phyloP scores from a whole-genome alignment of 441 rosid species.

The Aleurites moluccanus region DNA sequence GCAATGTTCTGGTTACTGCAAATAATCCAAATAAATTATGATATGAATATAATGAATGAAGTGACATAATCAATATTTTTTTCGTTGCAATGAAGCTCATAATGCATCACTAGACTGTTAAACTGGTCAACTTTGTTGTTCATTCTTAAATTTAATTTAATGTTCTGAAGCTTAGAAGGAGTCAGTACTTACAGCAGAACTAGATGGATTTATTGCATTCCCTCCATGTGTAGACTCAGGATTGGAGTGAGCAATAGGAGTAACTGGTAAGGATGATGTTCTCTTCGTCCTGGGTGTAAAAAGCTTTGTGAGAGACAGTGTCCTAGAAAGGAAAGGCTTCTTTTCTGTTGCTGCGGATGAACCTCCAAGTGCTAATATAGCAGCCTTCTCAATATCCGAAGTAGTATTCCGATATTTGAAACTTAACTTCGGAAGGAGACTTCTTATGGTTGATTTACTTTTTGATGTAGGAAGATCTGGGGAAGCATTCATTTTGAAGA shows the following conservation, averaged over 20 bases:
- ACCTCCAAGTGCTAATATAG: slow-evolving; percentile 60
- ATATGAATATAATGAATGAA: slow-evolving; percentile 6
- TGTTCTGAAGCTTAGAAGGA: slow-evolving; percentile 4
- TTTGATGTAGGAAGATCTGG: slow-evolving; percentile 47
- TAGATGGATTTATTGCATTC: slow-evolving; percentile 36
- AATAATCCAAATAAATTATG: background rate
- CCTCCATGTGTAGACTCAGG: slow-evolving; percentile 85
- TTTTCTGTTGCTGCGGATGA: slow-evolving; percentile 43
- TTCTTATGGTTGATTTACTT: slow-evolving; percentile 43
- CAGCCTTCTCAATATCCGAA: slow-evolving; percentile 81
- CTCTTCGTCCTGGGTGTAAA: slow-evolving; percentile 54
- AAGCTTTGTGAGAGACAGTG: slow-evolving; percentile 65
- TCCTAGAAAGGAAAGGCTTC: slow-evolving; percentile 56
- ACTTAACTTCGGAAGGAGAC: slow-evolving; percentile 66
- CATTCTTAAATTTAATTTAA: background rate
- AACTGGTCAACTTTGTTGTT: background rate
- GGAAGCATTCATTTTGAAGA: slow-evolving; percentile 39
- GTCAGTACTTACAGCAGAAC: slow-evolving; percentile 39
- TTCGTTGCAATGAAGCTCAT: background rate
- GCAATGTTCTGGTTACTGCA: background rate
- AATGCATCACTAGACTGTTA: background rate
- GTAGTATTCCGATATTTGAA: slow-evolving; percentile 53
- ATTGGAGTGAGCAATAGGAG: slow-evolving; percentile 74
- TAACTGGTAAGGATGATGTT: slow-evolving; percentile 69
- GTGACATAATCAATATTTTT: background rate